Conservation (phyloP, 805 yeast genomes). For the Saturnispora serradocipensis region DNA sequence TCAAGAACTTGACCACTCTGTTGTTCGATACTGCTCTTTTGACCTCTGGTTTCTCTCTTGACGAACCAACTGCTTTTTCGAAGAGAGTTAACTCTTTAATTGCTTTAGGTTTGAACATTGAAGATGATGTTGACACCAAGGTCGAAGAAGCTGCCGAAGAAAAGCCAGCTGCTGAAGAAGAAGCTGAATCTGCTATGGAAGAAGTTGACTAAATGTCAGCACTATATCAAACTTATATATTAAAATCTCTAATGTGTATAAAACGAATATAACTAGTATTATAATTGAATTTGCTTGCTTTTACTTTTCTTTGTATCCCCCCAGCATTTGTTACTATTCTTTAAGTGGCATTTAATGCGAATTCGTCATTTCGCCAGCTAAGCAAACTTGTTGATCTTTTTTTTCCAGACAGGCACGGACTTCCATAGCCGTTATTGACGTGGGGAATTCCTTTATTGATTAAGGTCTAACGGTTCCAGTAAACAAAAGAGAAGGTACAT, state of each 20-base stretch:
- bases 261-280: neutral
- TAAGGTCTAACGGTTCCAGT: neutral
- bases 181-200: constrained; percentile 94
- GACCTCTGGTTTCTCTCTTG: constrained; percentile 98
- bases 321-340: too few relatives aligned
- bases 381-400: neutral
- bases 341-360: too few relatives aligned
- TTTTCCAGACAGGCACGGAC: neutral
- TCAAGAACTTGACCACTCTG: constrained; percentile 92
- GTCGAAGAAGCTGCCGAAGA: constrained; percentile 26
- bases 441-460: constrained; percentile 1
- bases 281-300: neutral
- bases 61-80: constrained; percentile 97
- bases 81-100: constrained; percentile 96
- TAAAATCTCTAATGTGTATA: neutral
- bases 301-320: too few relatives aligned
- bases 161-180: constrained; percentile 32
- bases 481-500: neutral
- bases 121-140: constrained; percentile 47
- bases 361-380: neutral
- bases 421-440: neutral
- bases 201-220: constrained; percentile 71
- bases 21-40: constrained; percentile 96
- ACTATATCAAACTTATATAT: neutral
- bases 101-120: constrained; percentile 92